Evolutionary conservation across 2,329 filamentous ascomycete genomes (phyloP).

Genomic region (Rhinocladiella similis): DNA sequence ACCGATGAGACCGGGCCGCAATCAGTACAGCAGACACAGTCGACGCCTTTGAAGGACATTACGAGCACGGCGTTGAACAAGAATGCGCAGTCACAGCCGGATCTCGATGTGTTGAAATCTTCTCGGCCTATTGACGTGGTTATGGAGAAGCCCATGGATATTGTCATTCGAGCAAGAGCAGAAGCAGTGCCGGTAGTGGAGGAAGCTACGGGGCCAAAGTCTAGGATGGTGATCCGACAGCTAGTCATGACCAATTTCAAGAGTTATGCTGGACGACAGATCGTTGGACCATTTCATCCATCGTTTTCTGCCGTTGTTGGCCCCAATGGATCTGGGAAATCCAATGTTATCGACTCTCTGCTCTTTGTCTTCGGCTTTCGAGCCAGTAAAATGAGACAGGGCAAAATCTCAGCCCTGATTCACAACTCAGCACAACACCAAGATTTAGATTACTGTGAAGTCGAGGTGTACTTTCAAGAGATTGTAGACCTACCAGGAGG

Average conservation of each 20-base stretch:
- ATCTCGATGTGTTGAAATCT: conserved; percentile 61
- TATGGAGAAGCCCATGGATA: conserved; percentile 89
- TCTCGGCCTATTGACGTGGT: conserved; percentile 75
- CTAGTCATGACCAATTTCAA: conserved; percentile 96
- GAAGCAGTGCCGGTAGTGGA: conserved; percentile 58
- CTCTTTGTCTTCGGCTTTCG: conserved; percentile 99
- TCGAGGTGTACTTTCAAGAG: conserved; percentile 94
- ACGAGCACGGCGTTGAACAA: conserved; percentile 68
- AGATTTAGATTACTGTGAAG: conserved; percentile 86
- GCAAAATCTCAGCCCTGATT: conserved; percentile 95
- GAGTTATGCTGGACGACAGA: conserved; percentile 92
- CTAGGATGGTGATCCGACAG: conserved; percentile 89
- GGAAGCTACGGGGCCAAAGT: conserved; percentile 74
- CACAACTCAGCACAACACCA: conserved; percentile 91
- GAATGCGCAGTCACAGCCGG: conserved; percentile 45
- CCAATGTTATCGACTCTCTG: conserved; percentile 96
- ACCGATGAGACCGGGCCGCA: conserved; percentile 58
- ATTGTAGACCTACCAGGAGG: conserved; percentile 84
- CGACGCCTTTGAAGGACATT: conserved; percentile 71
- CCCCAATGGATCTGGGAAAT: conserved; percentile 96
- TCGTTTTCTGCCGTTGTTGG: conserved; percentile 98
- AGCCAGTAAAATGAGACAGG: conserved; percentile 98
- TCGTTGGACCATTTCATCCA: conserved; percentile 93
- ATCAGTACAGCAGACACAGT: conserved; percentile 52
- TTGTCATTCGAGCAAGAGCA: conserved; percentile 81